Evolutionary conservation across 176 grass and related monocot species (phyloP), one percentile per base, ranked within the genome.

Genomic region (Pontederia crassipes): DNA sequence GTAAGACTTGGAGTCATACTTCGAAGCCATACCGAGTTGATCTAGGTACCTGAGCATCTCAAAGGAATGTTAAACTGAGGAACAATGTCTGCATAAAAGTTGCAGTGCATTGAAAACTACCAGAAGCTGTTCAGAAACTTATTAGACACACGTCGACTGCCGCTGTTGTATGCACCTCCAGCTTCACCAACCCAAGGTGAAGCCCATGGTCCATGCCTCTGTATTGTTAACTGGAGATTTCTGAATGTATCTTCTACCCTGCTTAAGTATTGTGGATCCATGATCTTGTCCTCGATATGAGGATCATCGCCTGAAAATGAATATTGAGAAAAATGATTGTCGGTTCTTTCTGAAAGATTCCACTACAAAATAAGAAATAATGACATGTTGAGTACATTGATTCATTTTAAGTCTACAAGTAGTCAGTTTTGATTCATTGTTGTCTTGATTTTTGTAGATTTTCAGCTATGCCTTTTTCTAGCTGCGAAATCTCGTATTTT

Each of bases 41-140:
- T 98, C 93, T 62, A 98, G 80, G 60, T 98, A 98, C 93, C 93
- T 98, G 64, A 71, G 74, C 52, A 69, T 75, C 61, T 26, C 45
- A 45, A 17, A 66, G 2, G 32, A 40, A 40, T 40, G 32, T 61
- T 54, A 63, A 24, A 10, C 2, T 48, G 26, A 48, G 32, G 6
- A 40, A 40, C 32, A 40, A 40, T 40, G 6, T 40, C 32, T 40
- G 6, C 32, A 40, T 40, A 4, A 40, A 40, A 40, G 2, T 40
- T 40, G 32, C 0, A 40, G 32, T 40, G 32, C 4, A 40, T 40
- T 40, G 32, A 40, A 35, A 64, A 74, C 75, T 72, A 98, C 94
- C 94, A 98, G 74, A 98, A 98, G 68, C 94, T 98, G 79, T 98
- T 72, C 26, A 93, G 76, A 57, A 93, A 98, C 66, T 85, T 82